Evolutionary conservation across 306 rosid species (phyloP), one percentile per base, ranked within the genome.

Genomic region (Dalbergia cultrata): DNA sequence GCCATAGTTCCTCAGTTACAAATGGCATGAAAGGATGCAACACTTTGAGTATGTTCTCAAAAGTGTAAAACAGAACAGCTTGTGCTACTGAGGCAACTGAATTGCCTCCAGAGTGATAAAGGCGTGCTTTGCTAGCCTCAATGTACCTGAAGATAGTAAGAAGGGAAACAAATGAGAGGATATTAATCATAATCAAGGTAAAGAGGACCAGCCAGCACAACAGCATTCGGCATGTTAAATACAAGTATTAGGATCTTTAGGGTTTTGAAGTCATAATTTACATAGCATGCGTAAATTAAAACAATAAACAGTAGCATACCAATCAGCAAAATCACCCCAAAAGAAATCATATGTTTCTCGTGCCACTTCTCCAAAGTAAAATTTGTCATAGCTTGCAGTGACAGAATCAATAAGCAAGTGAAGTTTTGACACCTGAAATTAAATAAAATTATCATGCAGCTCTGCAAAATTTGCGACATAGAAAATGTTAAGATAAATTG

Each of bases 1-100:
- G 99, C 99, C 99, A 95, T 61, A 95, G 87, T 85, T 92, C 99
- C 87, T 91, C 99, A 10, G 99, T 95, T 67, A 95, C 97, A 67
- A 95, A 95, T 56, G 99, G 99, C 99, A 95, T 95, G 86, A 95
- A 95, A 43, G 99, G 99, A 78, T 92, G 99, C 66, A 95, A 85
- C 70, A 92, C 81, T 85, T 90, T 91, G 75, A 95, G 97, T 77
- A 95, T 85, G 86, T 91, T 92, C 77, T 90, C 90, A 37, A 91
- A 95, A 61, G 90, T 91, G 83, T 95, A 95, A 50, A 95, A 88
- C 65, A 95, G 85, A 85, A 95, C 97, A 75, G 97, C 97, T 83
- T 88, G 97, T 5, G 97, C 87, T 60, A 90, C 84, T 35, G 83
- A 81, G 22, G 97, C 84, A 78, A 33, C 91, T 35, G 94, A 84